Evolutionary conservation across 768 basidiomycete genomes (phyloP), one percentile per base, ranked within the genome.

Genomic region (Phlebiopsis gigantea): DNA sequence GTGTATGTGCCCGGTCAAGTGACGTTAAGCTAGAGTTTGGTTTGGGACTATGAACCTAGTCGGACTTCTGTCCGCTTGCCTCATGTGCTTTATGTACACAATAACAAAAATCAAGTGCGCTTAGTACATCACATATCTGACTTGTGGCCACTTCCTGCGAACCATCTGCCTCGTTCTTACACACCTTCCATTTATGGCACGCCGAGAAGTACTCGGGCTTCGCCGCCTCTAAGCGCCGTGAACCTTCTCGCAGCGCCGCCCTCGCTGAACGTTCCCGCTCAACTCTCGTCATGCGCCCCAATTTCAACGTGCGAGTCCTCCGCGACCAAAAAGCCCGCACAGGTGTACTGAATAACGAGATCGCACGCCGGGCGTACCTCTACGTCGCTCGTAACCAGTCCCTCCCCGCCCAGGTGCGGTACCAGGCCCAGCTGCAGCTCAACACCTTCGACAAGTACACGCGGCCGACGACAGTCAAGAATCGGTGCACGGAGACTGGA

Each of bases 341-440:
- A 19, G 83, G 84, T 57, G 87, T 92, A 57, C 73, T 75, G 57
- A 80, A 80, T 45, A 85, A 86, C 68, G 96, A 98, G 69, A 77
- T 96, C 46, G 76, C 85, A 26, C 85, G 95, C 19, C 79, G 92
- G 45, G 95, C 96, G 0, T 95, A 96, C 71, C 84, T 98, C 49
- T 93, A 85, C 72, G 89, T 98, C 62, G 93, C 95, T 22, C 31
- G 31, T 17, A 98, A 98, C 73, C 85, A 90, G 68, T 82, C 87
- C 1, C 74, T 98, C n/a, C 86, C 93, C 15, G 78, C 91, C 2
- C 86, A 90, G 67, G 81, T 98, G 46, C 89, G 96, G 55, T 90
- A 94, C 69, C 90, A 94, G 62, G 96, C 96, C 15, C 94, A 97
- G 70, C 74, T 98, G 59, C 93, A 97, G 66, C 77, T 97, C 49